phyloP scores from a whole-genome alignment of 208 protist genomes.

The Lotmaria passim region DNA sequence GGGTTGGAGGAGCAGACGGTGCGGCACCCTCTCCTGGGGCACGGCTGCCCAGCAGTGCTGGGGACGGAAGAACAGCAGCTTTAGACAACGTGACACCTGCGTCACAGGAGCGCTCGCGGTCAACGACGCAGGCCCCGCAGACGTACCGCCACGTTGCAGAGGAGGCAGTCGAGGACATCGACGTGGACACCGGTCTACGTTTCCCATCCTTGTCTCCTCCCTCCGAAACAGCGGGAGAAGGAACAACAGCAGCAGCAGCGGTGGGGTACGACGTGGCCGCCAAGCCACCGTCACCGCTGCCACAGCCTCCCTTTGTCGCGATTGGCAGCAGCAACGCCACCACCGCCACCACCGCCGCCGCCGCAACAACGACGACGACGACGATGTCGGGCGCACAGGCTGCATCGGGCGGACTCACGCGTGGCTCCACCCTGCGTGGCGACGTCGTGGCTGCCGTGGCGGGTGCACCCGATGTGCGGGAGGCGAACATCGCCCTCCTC shows the following conservation, averaged over 20 bases:
- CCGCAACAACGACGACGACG: too few relatives aligned
- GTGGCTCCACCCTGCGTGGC: constrained; percentile 50
- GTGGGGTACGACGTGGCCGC: constrained; percentile 9
- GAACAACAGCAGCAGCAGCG: too few relatives aligned
- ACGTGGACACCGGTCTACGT: constrained; percentile 15
- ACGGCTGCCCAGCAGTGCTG: background rate
- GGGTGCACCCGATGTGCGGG: constrained; percentile 39
- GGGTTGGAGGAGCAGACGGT: background rate
- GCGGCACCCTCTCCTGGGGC: background rate
- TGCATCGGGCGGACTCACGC: too few relatives aligned
- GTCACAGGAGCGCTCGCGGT: constrained; percentile 21
- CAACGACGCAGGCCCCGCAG: constrained; percentile 29
- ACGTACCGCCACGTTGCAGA: constrained; percentile 26
- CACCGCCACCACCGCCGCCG: too few relatives aligned
- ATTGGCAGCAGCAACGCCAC: constrained; percentile 13
- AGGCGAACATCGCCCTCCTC: constrained; percentile 67
- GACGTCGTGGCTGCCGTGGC: constrained; percentile 61
- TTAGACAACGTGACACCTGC: background rate
- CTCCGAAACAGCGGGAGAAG: background rate
- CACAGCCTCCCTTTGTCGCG: constrained; percentile 4
- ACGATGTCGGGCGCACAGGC: too few relatives aligned
- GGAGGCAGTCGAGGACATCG: constrained; percentile 10
- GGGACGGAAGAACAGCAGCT: background rate
- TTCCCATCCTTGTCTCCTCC: background rate
- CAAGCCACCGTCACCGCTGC: background rate